Percentiles rank a stretch among this genome's conserved stretches.
Conservation (phyloP, 306 rosid genomes). For the Gleditsia sinensis region DNA sequence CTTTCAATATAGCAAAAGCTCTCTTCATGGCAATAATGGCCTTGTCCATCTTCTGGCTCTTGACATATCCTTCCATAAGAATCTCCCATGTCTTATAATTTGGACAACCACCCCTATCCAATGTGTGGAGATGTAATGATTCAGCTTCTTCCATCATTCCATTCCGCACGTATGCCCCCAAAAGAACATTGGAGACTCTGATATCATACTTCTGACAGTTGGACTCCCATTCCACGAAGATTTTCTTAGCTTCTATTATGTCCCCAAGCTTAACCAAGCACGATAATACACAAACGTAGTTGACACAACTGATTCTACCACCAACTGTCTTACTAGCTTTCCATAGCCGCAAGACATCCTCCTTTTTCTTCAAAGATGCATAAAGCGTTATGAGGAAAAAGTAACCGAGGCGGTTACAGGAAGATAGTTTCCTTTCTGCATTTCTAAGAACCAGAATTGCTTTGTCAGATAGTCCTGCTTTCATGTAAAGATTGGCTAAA, state of each 20-base stretch:
- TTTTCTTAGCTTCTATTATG: conserved; percentile 56
- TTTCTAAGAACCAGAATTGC: conserved; percentile 53
- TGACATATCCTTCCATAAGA: conserved; percentile 77
- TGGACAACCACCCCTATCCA: conserved; percentile 77
- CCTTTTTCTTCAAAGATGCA: conserved; percentile 61
- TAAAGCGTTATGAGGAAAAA: conserved; percentile 75
- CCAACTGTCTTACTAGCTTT: conserved; percentile 60
- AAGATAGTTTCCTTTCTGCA: conserved; percentile 73
- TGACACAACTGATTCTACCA: conserved; percentile 68
- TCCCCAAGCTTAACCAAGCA: conserved; percentile 76
- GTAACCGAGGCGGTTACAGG: conserved; percentile 66
- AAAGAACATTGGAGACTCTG: conserved; percentile 81
- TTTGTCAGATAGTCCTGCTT: conserved; percentile 58
- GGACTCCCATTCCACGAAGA: conserved; percentile 78
- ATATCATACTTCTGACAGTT: conserved; percentile 62
- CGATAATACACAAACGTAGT: conserved; percentile 70
- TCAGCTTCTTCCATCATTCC: conserved; percentile 78
- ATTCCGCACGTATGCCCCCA: conserved; percentile 80
- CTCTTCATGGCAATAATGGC: conserved; percentile 62
- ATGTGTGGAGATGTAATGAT: conserved; percentile 61
- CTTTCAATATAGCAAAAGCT: conserved; percentile 51
- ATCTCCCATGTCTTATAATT: conserved; percentile 95
- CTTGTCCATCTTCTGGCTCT: conserved; percentile 50
- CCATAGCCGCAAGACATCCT: conserved; percentile 74
- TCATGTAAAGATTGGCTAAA: conserved; percentile 61